Conservation (phyloP, 768 basidiomycete genomes). For the Rhizopogon roseolus region DNA sequence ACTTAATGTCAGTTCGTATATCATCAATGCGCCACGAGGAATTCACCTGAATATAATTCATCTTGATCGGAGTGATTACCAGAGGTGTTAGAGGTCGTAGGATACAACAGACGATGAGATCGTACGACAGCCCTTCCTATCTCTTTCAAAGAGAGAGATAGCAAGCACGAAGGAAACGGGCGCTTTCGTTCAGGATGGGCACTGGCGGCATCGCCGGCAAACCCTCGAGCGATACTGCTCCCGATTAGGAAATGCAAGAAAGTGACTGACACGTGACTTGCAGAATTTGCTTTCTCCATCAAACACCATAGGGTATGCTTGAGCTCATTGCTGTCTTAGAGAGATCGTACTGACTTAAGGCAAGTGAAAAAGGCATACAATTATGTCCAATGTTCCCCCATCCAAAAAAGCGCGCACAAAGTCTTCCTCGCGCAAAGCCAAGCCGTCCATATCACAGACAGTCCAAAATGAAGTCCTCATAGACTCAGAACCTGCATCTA, state of each 20-base stretch:
- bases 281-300: conserved; percentile 5
- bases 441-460: neutral
- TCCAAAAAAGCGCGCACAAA: conserved; percentile 52
- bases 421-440: conserved; percentile 27
- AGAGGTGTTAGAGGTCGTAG: neutral
- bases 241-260: neutral
- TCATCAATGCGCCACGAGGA: neutral
- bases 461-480: conserved; percentile 17
- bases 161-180: neutral
- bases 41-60: conserved; percentile 59
- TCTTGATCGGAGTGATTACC: conserved; percentile 14
- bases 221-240: neutral
- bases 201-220: too few relatives aligned
- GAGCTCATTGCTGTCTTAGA: neutral
- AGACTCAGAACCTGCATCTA: conserved; percentile 14
- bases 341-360: neutral
- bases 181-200: neutral
- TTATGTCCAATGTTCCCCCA: conserved; percentile 42
- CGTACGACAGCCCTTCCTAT: neutral
- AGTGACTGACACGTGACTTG: conserved; percentile 3
- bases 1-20: conserved; percentile 3
- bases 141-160: neutral
- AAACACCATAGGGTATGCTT: neutral
- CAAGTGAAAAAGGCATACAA: neutral
- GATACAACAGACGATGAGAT: neutral